A percentile compares a stretch with the other conserved stretches of the same genome.
Evolutionary conservation across 1,139 yeast species (phyloP).

Genomic region (Kodamaea derodonti): DNA sequence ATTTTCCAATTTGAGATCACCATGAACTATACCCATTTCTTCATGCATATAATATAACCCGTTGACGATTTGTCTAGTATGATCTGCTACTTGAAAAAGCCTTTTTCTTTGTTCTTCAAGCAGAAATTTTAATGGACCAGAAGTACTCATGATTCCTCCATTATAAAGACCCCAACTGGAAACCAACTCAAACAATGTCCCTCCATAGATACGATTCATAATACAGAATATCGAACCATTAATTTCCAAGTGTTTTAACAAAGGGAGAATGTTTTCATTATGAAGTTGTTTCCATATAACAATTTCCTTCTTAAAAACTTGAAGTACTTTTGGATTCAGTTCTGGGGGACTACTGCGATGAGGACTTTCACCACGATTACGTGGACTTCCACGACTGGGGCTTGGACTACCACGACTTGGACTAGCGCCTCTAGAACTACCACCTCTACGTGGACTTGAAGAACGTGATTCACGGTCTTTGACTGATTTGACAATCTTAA

Average conservation of each 20-base stretch:
- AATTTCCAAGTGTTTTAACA: slow-evolving; percentile 60
- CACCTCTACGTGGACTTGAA: slow-evolving; percentile 6
- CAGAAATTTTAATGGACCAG: slow-evolving; percentile 32
- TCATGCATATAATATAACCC: slow-evolving; percentile 72
- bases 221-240: slow-evolving; percentile 66
- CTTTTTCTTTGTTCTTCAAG: slow-evolving; percentile 23
- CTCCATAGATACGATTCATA: slow-evolving; percentile 69
- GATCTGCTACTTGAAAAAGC: slow-evolving; percentile 21
- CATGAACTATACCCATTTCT: slow-evolving; percentile 69
- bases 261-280: slow-evolving; percentile 63
- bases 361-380: slow-evolving; percentile 2
- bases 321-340: slow-evolving; percentile 30
- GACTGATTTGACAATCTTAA: slow-evolving; percentile 66
- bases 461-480: slow-evolving; percentile 27
- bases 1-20: slow-evolving; percentile 86
- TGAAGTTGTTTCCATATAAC: slow-evolving; percentile 67
- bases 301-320: slow-evolving; percentile 67
- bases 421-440: slow-evolving; percentile 2
- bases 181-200: slow-evolving; percentile 78
- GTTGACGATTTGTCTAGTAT: slow-evolving; percentile 50
- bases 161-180: slow-evolving; percentile 57
- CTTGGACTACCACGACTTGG: not conserved
- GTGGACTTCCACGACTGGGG: slow-evolving; percentile 2
- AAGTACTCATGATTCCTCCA: slow-evolving; percentile 21
- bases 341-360: slow-evolving; percentile 1